Base-by-base conservation (phyloP, 73 alveolate species). In the Urostyla sp. region DNA sequence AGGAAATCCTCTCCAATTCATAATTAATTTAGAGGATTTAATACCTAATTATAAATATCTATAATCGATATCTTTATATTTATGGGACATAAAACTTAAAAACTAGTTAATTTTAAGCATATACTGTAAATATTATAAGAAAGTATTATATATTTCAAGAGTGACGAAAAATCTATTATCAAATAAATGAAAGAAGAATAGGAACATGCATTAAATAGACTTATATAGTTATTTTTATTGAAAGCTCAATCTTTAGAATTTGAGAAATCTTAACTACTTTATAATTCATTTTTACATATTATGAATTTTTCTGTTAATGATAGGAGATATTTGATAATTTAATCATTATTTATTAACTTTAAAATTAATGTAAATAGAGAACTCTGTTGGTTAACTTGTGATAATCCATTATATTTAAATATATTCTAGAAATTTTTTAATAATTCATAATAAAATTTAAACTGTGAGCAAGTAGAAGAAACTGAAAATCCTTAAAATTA, bases 311-410 rank as follows among this genome's bases (percentile, higher is more conserved):
- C 69, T 21, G 40, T 69, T 13, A 69, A 69, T 49, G 83, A 69
- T 69, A 69, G 83, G 30, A 69, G 69, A 49, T 2, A 36, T 3
- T 51, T 69, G 16, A 69, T 69, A 2, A 46, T 67, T 37, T 23
- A 24, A 34, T 67, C 44, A 0, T 49, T 69, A 46, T 34, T 69
- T 6, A n/a, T 20, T 16, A 69, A 48, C 34, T 35, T 69, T 4
- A 69, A 69, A 34, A 37, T 69, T 11, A 69, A 69, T 69, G 24
- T 54, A 2, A 46, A 48, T 30, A 69, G 48, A 30, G 83, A 69
- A 26, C 72, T 69, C 40, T 69, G 83, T 31, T 69, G 83, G 83
- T 10, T n/a, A 21, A 49, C 67, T 3, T 46, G 72, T 13, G 69
- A 69, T 30, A 69, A 69, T 49, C 83, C 83, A 6, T 31, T 69